Evolutionary conservation across 1,139 yeast genomes (phyloP), one percentile per base, ranked within the genome.

Genomic region (Hemisphaericaspora subhashii): DNA sequence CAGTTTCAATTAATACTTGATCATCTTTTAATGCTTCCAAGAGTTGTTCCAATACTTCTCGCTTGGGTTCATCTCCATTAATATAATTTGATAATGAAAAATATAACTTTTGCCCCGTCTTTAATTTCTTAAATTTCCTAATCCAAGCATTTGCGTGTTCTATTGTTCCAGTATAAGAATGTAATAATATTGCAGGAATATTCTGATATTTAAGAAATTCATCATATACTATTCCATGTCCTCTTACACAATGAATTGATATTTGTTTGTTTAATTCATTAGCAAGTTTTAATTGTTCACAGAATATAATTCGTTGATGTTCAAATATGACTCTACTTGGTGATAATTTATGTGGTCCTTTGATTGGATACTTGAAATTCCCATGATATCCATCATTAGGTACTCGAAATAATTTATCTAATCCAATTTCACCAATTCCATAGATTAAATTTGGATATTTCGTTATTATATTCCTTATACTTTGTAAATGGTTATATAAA

Each of bases 361-460:
- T 43, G n/a, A 40, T 39, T 2, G 49, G 49, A 3, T 27, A 32
- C 3, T 40, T 33, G 11, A 46, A 53, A 43, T 65, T 63, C 1
- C 84, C 83, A 42, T 64, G 69, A 46, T 60, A 81, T 0, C 89
- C 89, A 40, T 66, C 66, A 34, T 59, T 54, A 0, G 95, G 95
- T 10, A 88, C 60, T 27, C 88, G 62, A 52, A 87, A 87, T 15
- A 79, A 55, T 57, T 83, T 85, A 58, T 92, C 98, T 4, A 92
- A 62, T 0, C 98, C 98, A 14, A 89, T 73, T 53, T 92, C 98
- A 0, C 98, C 98, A n/a, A 89, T 70, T 10, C 76, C 76, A 37
- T 46, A 55, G 40, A 33, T 42, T 31, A 36, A 40, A 24, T 35
- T 31, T 15, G 30, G 37, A 28, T 74, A 52, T 14, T 62, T 57